phyloP scores from a whole-genome alignment of 768 basidiomycete species.

The Amanita muscaria region DNA sequence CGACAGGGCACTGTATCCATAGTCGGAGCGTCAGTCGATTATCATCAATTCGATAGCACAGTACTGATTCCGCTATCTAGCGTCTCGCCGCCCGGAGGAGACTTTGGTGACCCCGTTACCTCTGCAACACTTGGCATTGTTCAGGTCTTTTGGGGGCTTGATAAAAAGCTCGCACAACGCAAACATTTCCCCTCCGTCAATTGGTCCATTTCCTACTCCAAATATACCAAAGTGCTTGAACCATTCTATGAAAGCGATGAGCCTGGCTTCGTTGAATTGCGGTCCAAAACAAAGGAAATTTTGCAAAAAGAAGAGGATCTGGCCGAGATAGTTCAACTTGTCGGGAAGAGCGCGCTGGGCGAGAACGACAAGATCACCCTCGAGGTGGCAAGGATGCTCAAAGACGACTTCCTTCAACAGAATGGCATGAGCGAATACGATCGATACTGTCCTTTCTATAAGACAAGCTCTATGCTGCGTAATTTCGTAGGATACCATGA shows the following conservation, averaged over 20 bases:
- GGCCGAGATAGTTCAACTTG: slow-evolving; percentile 98
- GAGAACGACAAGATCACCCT: slow-evolving; percentile 98
- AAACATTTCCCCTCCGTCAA: slow-evolving; percentile 99
- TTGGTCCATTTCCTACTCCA: slow-evolving; percentile 99
- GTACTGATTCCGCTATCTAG: slow-evolving; percentile 31
- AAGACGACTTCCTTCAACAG: slow-evolving; percentile 96
- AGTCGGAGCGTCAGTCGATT: slow-evolving; percentile 83
- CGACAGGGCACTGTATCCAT: slow-evolving; percentile 94
- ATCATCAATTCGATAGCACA: background rate
- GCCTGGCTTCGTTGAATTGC: slow-evolving; percentile 92
- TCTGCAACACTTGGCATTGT: slow-evolving; percentile 97
- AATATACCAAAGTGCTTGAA: slow-evolving; percentile 92
- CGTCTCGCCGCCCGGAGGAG: slow-evolving; percentile 97
- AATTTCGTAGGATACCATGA: slow-evolving; percentile 95
- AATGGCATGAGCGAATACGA: slow-evolving; percentile 99
- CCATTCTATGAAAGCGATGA: slow-evolving; percentile 85
- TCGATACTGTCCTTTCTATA: slow-evolving; percentile 97
- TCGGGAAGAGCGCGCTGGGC: slow-evolving; percentile 95
- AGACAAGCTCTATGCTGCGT: slow-evolving; percentile 91
- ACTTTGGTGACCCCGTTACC: slow-evolving; percentile 98
- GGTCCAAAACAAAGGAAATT: slow-evolving; percentile 91
- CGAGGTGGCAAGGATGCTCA: slow-evolving; percentile 94
- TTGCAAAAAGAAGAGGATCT: slow-evolving; percentile 98
- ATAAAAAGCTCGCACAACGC: slow-evolving; percentile 97
- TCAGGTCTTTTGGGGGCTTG: slow-evolving; percentile 99